Evolutionary conservation across 805 yeast species (phyloP), one percentile per base, ranked within the genome.

Genomic region (Saccharomyces cerevisiae): DNA sequence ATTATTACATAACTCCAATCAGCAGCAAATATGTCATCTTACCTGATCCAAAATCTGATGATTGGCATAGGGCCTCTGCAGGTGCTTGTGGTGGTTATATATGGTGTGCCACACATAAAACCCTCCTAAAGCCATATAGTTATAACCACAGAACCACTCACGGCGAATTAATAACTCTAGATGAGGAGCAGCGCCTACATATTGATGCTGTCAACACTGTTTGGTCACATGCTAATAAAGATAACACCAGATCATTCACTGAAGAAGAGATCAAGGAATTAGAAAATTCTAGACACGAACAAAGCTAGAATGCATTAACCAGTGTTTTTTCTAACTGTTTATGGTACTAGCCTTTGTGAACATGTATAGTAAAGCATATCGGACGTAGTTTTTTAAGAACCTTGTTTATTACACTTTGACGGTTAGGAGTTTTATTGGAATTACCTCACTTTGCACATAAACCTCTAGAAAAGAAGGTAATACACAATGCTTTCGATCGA

Each of bases 1-100:
- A 22, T 14, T 59, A 58, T 53, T 27, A 36, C 4, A 52, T 32
- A 11, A 41, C 46, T 1, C 52, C 57, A 31, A 47, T 61, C 1
- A 46, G 31, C 46, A 36, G 43, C 43, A 36, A 36, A 36, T 36
- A 36, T 24, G 43, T 36, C 24, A 36, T 36, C 6, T 17, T 36
- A 36, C 43, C 43, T 36, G 43, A 36, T 36, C 43, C 43, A 17
- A 36, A 36, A 17, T 36, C 43, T 10, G 22, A 36, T 8, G 43
- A 36, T 36, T 36, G 43, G 43, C 43, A 36, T 36, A 36, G 43
- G 17, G 24, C 43, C 8, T 17, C 43, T 6, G 24, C 22, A 6
- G 43, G 43, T 2, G 43, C 43, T 36, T 36, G 43, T 17, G 24
- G 22, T 2, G 43, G 43, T 17, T 36, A 36, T 36, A 36, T 36